A percentile compares a stretch with the other conserved stretches of the same genome.
phyloP scores from a whole-genome alignment of 2,329 filamentous ascomycete genomes.

The Aspergillus sp. region DNA sequence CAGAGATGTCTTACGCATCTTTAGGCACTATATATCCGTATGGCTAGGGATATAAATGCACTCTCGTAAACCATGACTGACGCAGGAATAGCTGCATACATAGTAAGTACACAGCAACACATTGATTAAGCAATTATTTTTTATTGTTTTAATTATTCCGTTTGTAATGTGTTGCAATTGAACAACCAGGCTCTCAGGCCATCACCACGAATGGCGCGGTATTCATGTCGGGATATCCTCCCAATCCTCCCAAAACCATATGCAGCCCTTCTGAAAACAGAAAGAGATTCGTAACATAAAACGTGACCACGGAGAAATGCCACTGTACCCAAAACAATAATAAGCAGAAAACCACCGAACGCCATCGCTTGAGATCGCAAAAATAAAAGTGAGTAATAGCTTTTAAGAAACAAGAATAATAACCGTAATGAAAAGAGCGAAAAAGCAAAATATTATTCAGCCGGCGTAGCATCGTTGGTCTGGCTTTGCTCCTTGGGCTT shows the following conservation, averaged over 20 bases:
- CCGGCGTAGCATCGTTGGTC: constrained; percentile 8
- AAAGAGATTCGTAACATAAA: constrained; percentile 1
- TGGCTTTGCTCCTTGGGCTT: constrained; percentile 11
- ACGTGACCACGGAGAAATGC: too few species aligned
- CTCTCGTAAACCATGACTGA: too few species aligned
- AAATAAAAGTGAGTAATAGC: constrained; percentile 2
- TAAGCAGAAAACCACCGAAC: constrained; percentile 5
- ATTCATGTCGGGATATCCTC: background rate
- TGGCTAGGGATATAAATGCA: too few species aligned
- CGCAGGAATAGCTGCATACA: too few species aligned
- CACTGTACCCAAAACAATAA: background rate
- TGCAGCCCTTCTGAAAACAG: background rate
- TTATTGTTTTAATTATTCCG: too few species aligned
- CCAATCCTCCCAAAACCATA: background rate
- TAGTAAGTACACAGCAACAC: too few species aligned
- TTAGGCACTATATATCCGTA: too few species aligned
- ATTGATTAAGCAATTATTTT: too few species aligned
- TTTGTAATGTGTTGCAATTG: too few species aligned
- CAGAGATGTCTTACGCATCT: too few species aligned
- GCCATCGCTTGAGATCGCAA: constrained; percentile 10
- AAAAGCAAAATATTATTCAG: constrained; percentile 6
- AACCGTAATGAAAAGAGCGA: constrained; percentile 2
- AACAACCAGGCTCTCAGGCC: too few species aligned
- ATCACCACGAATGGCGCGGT: too few species aligned
- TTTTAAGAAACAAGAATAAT: background rate